These are phyloP conservation scores for Cercospora zeae-maydis DNA, from an alignment of 2,329 filamentous ascomycete species.

Conservation along the genomic window DNA sequence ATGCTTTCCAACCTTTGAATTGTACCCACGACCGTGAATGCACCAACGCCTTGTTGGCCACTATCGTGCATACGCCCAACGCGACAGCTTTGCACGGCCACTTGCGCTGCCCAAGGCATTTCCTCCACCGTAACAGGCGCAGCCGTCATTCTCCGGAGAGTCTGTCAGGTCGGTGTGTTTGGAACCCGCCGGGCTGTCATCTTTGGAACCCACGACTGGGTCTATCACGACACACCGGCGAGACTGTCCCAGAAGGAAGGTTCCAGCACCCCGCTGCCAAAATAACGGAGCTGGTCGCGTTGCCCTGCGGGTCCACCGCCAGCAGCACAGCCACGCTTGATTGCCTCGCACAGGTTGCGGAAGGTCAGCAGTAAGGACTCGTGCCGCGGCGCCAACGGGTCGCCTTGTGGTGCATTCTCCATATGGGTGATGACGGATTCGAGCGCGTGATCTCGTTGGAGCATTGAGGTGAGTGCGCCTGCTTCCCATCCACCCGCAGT, in stretches of 20 bases:
- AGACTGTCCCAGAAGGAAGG: slow-evolving; percentile 19
- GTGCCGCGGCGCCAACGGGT: slow-evolving; percentile 23
- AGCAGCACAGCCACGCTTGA: slow-evolving; percentile 17
- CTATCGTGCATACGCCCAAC: background rate
- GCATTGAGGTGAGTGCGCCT: slow-evolving; percentile 28
- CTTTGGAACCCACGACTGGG: background rate
- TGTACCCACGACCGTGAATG: background rate
- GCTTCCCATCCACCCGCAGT: slow-evolving; percentile 25
- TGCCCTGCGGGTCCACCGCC: slow-evolving; percentile 3
- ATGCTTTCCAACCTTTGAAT: background rate
- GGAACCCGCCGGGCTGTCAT: background rate
- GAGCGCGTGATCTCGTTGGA: slow-evolving; percentile 24
- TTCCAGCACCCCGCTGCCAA: slow-evolving; percentile 22
- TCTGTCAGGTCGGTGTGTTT: no score
- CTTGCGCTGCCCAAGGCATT: background rate
- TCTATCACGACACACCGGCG: slow-evolving; percentile 1
- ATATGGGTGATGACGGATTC: slow-evolving; percentile 24
- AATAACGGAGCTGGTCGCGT: slow-evolving; percentile 3
- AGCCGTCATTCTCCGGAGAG: background rate
- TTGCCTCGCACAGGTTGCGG: slow-evolving; percentile 21
- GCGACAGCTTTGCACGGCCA: background rate
- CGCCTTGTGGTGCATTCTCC: slow-evolving; percentile 20
- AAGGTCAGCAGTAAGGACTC: slow-evolving; percentile 21
- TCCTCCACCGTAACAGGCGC: background rate
- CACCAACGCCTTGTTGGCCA: background rate